A percentile compares a stretch with the other conserved stretches of the same genome.
Evolutionary conservation across 176 grass and related monocot species (phyloP).

Genomic region (Cenchrus purpureus): DNA sequence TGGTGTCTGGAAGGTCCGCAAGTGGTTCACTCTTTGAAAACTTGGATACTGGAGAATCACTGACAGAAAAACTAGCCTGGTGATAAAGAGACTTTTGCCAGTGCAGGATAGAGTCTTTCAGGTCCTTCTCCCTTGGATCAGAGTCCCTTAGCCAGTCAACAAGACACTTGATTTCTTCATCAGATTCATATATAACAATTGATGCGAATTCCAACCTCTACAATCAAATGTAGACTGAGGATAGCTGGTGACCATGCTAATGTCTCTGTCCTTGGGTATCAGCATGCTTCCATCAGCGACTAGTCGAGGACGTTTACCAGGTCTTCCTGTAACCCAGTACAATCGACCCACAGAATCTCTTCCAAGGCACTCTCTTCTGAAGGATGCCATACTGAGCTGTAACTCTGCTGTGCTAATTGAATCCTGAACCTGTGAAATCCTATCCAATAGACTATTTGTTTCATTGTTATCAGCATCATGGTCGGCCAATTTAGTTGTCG

Average conservation of each 20-base stretch:
- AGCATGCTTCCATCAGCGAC: constrained; percentile 75
- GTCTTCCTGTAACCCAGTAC: constrained; percentile 83
- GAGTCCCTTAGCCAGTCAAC: constrained; percentile 72
- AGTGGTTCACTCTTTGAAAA: constrained; percentile 37
- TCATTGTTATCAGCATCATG: constrained; percentile 56
- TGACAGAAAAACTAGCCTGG: constrained; percentile 40
- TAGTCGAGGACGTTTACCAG: constrained; percentile 78
- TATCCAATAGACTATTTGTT: constrained; percentile 63
- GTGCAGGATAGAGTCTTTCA: constrained; percentile 83
- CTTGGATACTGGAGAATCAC: constrained; percentile 44
- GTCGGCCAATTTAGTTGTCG: constrained; percentile 37
- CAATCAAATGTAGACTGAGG: constrained; percentile 57
- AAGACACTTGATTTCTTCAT: constrained; percentile 77
- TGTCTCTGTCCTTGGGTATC: constrained; percentile 54
- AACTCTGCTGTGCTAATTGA: constrained; percentile 73
- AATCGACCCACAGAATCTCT: constrained; percentile 85
- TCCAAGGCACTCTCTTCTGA: constrained; percentile 92
- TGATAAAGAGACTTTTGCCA: constrained; percentile 70
- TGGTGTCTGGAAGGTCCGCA: constrained; percentile 58
- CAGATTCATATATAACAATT: constrained; percentile 82
- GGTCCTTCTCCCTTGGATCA: constrained; percentile 85
- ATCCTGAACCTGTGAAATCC: constrained; percentile 78
- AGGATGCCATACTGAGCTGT: constrained; percentile 67
- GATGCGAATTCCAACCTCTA: constrained; percentile 57
- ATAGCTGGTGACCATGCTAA: constrained; percentile 61